A percentile compares a stretch with the other conserved stretches of the same genome.
phyloP scores from a whole-genome alignment of 2,329 filamentous ascomycete genomes.

The Aspergillus oerlinghausenensis region DNA sequence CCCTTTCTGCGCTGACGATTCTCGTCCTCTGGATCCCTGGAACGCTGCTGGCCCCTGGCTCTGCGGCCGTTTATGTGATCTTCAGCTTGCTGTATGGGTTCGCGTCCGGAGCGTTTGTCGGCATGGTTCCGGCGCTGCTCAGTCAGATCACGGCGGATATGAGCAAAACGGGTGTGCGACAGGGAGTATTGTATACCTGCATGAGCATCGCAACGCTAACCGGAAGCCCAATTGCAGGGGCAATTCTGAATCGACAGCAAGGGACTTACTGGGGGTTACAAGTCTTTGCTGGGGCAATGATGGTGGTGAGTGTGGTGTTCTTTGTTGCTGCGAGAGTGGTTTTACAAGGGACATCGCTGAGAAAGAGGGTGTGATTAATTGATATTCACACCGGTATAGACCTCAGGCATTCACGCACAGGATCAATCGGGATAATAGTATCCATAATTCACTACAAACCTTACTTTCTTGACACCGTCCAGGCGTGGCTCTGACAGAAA shows the following conservation, averaged over 20 bases:
- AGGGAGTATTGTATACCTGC: slow-evolving; percentile 59
- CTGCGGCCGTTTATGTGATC: slow-evolving; percentile 54
- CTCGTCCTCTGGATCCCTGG: slow-evolving; percentile 49
- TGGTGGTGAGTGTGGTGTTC: slow-evolving; percentile 40
- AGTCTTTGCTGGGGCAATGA: slow-evolving; percentile 58
- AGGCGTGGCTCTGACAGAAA: no score
- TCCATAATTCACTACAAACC: no score
- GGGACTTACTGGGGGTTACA: slow-evolving; percentile 58
- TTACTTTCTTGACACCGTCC: no score
- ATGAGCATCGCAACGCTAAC: slow-evolving; percentile 60
- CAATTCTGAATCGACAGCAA: slow-evolving; percentile 44
- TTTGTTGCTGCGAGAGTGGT: slow-evolving; percentile 21
- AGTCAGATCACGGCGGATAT: slow-evolving; percentile 63
- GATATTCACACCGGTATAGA: neutral
- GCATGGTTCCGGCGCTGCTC: slow-evolving; percentile 59
- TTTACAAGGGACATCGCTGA: neutral
- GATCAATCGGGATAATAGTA: no score
- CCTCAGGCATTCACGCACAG: neutral
- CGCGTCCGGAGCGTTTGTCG: slow-evolving; percentile 60
- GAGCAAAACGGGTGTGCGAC: slow-evolving; percentile 62
- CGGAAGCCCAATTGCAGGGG: slow-evolving; percentile 64
- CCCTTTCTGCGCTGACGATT: slow-evolving; percentile 42
- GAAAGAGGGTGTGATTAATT: neutral
- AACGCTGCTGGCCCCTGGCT: slow-evolving; percentile 32
- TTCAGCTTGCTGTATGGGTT: slow-evolving; percentile 65